These are phyloP conservation scores for Cordyceps cicadae DNA, from an alignment of 2,329 filamentous ascomycete species.

Conservation along the genomic window DNA sequence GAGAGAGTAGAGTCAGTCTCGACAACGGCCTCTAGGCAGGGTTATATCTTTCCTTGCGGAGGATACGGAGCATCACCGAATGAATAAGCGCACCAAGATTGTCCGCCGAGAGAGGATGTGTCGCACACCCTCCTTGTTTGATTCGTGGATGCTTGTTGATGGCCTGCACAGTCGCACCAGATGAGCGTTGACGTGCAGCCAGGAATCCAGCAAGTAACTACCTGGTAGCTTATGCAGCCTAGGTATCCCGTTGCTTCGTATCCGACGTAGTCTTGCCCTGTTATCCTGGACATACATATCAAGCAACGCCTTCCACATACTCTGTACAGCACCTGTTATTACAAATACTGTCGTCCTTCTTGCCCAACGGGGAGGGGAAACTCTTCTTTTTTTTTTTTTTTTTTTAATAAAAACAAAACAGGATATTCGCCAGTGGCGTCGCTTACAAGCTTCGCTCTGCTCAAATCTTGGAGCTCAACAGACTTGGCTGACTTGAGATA, in stretches of 20 bases:
- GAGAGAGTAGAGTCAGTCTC: neutral
- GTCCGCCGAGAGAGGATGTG: neutral
- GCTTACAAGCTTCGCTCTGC: neutral
- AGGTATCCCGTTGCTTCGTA: too few relatives aligned
- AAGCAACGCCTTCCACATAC: too few relatives aligned
- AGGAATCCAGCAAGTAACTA: neutral
- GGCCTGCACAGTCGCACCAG: neutral
- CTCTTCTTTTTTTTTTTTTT: too few relatives aligned
- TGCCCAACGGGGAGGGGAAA: too few relatives aligned
- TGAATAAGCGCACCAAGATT: neutral
- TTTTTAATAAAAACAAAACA: too few relatives aligned
- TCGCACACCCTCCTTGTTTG: slow-evolving; percentile 4
- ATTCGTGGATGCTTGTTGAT: neutral
- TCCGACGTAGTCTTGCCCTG: neutral
- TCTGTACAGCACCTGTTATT: too few relatives aligned
- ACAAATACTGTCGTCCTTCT: too few relatives aligned
- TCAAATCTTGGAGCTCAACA: neutral
- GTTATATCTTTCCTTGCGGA: neutral
- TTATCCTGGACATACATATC: neutral
- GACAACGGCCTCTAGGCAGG: neutral
- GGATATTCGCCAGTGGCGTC: too few relatives aligned
- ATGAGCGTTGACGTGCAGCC: slow-evolving; percentile 8
- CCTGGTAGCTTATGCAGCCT: too few relatives aligned
- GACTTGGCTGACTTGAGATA: neutral
- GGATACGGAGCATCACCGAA: neutral